Conservation (phyloP, 306 rosid genomes). For the Castanea mollissima region DNA sequence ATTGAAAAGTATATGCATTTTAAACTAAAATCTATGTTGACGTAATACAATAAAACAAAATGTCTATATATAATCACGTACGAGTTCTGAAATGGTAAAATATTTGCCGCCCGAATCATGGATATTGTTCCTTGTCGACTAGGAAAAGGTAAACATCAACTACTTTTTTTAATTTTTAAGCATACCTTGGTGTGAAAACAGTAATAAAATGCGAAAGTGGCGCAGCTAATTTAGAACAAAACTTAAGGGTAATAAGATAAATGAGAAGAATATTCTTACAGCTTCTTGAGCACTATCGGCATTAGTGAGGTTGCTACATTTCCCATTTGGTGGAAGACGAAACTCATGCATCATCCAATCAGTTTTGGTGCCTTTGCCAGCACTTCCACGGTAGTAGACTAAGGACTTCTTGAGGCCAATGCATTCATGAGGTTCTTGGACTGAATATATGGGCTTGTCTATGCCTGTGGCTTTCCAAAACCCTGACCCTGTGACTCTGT, state of each 20-base stretch:
- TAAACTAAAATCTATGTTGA: no score
- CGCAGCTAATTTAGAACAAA: no score
- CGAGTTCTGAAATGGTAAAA: no score
- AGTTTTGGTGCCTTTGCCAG: conserved; percentile 94
- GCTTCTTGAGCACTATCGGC: conserved; percentile 50
- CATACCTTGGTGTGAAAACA: no score
- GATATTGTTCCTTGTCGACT: no score
- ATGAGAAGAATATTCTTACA: conserved; percentile 43
- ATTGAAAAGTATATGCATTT: no score
- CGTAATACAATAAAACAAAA: no score
- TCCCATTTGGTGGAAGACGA: conserved; percentile 65
- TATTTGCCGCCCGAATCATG: no score
- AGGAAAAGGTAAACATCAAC: no score
- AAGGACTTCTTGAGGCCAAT: conserved; percentile 90
- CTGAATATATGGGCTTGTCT: conserved; percentile 58
- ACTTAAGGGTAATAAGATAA: not conserved
- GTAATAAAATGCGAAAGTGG: not conserved
- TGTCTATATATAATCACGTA: no score
- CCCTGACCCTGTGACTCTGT: conserved; percentile 73
- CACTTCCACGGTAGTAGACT: conserved; percentile 83
- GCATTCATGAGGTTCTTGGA: conserved; percentile 39
- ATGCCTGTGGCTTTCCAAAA: conserved; percentile 93
- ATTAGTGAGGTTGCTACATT: conserved; percentile 13
- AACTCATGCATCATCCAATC: conserved; percentile 99
- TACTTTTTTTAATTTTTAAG: no score